Base-by-base conservation (phyloP, 345 rosid species). In the Nephelium lappaceum region DNA sequence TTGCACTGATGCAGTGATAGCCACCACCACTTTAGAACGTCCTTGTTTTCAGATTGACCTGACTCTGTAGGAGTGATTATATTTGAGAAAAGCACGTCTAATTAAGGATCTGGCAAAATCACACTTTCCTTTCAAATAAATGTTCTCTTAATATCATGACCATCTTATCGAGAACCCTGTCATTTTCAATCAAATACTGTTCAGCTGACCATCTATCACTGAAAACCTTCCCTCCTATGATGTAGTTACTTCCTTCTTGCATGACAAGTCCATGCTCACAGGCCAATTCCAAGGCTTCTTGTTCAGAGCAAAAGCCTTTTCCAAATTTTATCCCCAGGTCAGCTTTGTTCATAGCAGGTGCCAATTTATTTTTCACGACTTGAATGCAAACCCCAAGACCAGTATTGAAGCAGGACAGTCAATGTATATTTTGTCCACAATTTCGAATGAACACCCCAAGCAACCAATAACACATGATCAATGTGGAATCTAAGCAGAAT, bases 311-410 rank as follows among this genome's bases (percentile, higher is more conserved):
- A 74, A 95, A 89, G 23, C 99, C 99, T 73, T 79, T 87, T 8
- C 99, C 98, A 74, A 92, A 95, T 24, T 84, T 84, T 74, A 95
- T 91, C 63, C 84, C 86, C 64, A 95, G 68, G 39, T 92, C 93
- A 0, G 94, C 90, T 72, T 81, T 91, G 71, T 85, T 85, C 84
- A 72, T 83, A 45, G 87, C 85, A 0, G 88, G 91, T 21, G 91
- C 89, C 88, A 95, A 78, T 83, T 95, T 95, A 76, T 93, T 95
- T 84, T 95, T 95, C 82, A 90, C 92, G 84, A 93, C 98, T 87
- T 95, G 85, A 64, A 91, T 93, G 11, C 92, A 84, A 72, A 91
- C 88, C 51, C 82, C 84, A 19, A 93, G 86, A 69, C 97, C 99
- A 47, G 85, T 78, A 85, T 76, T 95, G 67, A 74, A 79, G 67